phyloP scores from a whole-genome alignment of 2,329 filamentous ascomycete species.

The Lasiodiplodia hormozganensis region DNA sequence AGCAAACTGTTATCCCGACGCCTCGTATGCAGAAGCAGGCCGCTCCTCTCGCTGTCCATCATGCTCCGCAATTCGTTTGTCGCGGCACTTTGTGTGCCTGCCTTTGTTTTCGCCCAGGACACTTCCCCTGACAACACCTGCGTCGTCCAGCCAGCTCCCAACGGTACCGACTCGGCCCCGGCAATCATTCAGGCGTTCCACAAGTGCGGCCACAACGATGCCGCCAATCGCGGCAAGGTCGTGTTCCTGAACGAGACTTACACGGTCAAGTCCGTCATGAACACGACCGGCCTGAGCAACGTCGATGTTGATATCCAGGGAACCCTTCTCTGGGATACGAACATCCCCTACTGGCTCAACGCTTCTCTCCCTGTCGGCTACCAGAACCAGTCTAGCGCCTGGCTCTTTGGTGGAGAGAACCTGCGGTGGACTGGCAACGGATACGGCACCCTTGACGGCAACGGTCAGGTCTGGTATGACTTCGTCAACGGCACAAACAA shows the following conservation, averaged over 20 bases:
- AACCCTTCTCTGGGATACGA: constrained; percentile 34
- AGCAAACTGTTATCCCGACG: not conserved
- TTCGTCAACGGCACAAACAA: constrained; percentile 37
- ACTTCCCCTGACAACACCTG: not conserved
- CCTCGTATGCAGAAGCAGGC: not conserved
- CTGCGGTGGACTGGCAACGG: constrained; percentile 59
- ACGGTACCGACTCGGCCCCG: constrained; percentile 31
- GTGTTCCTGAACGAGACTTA: constrained; percentile 38
- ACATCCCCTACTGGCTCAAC: constrained; percentile 42
- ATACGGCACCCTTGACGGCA: constrained; percentile 66
- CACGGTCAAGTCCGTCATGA: constrained; percentile 36
- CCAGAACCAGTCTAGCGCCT: constrained; percentile 42
- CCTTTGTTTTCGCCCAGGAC: not conserved
- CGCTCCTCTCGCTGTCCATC: not conserved
- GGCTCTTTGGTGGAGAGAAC: constrained; percentile 56
- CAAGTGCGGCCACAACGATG: constrained; percentile 33
- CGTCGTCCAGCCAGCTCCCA: constrained; percentile 1
- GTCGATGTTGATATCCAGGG: constrained; percentile 39
- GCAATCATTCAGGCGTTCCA: constrained; percentile 39
- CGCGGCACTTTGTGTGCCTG: constrained; percentile 8
- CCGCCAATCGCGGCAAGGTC: constrained; percentile 31
- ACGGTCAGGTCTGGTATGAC: constrained; percentile 71
- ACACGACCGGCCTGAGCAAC: constrained; percentile 37
- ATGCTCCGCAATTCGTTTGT: not conserved
- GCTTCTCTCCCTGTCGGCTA: constrained; percentile 39